phyloP scores from a whole-genome alignment of 495 filamentous ascomycete species.

The Letharia lupina region DNA sequence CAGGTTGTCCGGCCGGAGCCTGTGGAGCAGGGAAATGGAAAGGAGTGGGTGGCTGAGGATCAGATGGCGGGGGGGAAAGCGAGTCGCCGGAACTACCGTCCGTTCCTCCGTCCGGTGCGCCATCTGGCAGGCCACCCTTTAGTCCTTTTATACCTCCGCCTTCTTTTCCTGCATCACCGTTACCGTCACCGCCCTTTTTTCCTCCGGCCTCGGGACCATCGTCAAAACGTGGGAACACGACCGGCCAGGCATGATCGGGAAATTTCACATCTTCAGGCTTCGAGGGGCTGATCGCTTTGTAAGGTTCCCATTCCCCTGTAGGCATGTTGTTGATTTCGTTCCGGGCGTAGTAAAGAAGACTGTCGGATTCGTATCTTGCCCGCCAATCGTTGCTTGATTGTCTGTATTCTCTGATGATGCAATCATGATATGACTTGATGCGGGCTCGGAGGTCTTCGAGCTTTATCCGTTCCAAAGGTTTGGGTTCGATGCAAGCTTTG shows the following conservation, averaged over 20 bases:
- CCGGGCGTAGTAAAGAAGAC: background rate
- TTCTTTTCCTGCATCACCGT: background rate
- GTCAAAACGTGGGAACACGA: background rate
- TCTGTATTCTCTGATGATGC: background rate
- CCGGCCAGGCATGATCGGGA: background rate
- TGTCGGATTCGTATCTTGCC: background rate
- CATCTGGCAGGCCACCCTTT: background rate
- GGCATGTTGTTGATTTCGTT: slow-evolving; percentile 5
- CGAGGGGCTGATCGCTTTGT: background rate
- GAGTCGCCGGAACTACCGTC: background rate
- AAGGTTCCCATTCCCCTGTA: background rate
- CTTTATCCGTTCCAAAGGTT: background rate
- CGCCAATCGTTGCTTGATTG: background rate
- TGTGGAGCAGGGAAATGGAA: no score
- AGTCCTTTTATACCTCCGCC: background rate
- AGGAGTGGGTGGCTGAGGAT: background rate
- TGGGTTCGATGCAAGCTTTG: background rate
- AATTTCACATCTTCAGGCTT: background rate
- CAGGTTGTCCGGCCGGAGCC: background rate
- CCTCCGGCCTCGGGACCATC: background rate
- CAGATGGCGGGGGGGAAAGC: background rate
- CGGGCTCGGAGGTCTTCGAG: background rate
- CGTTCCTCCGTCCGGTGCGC: background rate
- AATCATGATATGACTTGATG: background rate
- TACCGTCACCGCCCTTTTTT: no score